Evolutionary conservation across 768 basidiomycete species (phyloP).

Genomic region (Coprinopsis strossmayeri): DNA sequence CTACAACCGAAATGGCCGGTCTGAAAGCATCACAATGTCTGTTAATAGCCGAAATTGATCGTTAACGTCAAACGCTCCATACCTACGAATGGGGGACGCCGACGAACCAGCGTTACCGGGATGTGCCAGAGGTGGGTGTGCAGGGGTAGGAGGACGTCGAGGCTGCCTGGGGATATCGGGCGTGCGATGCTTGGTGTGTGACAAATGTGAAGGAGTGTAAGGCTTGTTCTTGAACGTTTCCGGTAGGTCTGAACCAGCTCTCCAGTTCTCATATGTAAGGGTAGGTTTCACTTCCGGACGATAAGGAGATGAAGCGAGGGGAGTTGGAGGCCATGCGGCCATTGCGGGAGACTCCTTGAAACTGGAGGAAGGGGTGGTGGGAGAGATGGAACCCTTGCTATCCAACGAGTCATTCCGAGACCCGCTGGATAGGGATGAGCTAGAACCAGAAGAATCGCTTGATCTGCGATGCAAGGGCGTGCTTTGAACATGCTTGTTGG

Average conservation of each 20-base stretch:
- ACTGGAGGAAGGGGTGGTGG: constrained; percentile 9
- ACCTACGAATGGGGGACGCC: no score
- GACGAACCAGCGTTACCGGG: no score
- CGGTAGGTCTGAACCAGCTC: constrained; percentile 10
- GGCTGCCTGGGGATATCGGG: constrained; percentile 6
- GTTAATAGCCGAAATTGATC: neutral
- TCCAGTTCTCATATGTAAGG: constrained; percentile 9
- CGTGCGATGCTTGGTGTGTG: constrained; percentile 4
- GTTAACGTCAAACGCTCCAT: no score
- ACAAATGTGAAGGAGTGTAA: constrained; percentile 2
- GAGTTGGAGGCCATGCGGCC: neutral
- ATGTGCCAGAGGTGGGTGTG: no score
- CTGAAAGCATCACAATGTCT: constrained; percentile 1
- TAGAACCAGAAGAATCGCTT: constrained; percentile 2
- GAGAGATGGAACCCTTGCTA: constrained; percentile 4
- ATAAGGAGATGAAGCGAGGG: constrained; percentile 3
- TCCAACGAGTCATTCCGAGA: constrained; percentile 4
- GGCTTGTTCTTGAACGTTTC: constrained; percentile 6
- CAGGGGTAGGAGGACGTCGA: constrained; percentile 2
- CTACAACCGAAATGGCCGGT: constrained; percentile 9
- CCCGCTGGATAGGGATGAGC: neutral
- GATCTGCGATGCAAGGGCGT: constrained; percentile 1
- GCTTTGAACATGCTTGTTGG: neutral
- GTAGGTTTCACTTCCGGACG: constrained; percentile 4
- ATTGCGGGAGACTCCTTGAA: constrained; percentile 11